A percentile compares a stretch with the other conserved stretches of the same genome.
Evolutionary conservation across 495 filamentous ascomycete genomes (phyloP).

Genomic region (Alectoria sarmentosa): DNA sequence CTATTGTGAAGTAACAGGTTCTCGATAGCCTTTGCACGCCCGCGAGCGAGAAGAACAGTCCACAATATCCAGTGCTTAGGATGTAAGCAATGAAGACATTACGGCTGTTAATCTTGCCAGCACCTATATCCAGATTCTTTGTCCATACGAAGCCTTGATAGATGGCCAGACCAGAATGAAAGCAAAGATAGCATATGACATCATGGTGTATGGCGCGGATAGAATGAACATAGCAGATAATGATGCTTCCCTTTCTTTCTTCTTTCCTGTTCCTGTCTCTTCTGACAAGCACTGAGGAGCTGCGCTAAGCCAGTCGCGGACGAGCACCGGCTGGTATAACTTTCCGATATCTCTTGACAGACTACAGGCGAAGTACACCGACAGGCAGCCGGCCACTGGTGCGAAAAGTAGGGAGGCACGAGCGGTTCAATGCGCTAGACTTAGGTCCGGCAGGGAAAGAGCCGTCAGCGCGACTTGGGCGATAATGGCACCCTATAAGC

Average conservation of each 20-base stretch:
- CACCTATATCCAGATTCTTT: slow-evolving; percentile 11
- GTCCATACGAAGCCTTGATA: slow-evolving; percentile 22
- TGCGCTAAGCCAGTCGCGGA: slow-evolving; percentile 17
- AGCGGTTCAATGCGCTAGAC: slow-evolving; percentile 26
- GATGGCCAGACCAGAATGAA: slow-evolving; percentile 20
- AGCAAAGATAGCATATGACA: slow-evolving; percentile 18
- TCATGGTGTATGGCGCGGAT: slow-evolving; percentile 17
- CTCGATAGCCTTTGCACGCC: slow-evolving; percentile 13
- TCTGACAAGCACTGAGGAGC: background rate
- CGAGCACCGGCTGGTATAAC: slow-evolving; percentile 2
- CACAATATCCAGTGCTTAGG: slow-evolving; percentile 1
- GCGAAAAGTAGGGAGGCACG: slow-evolving; percentile 24
- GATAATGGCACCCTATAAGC: slow-evolving; percentile 28
- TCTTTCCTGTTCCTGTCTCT: background rate
- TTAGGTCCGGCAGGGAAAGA: slow-evolving; percentile 23
- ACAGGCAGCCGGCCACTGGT: slow-evolving; percentile 22
- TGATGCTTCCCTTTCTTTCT: background rate
- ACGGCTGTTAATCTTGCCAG: slow-evolving; percentile 14
- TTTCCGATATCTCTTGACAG: slow-evolving; percentile 20
- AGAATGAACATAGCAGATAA: slow-evolving; percentile 15
- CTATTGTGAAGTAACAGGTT: background rate
- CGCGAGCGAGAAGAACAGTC: background rate
- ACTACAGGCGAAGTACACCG: slow-evolving; percentile 24
- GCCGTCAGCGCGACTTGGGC: slow-evolving; percentile 30
- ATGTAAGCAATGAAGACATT: slow-evolving; percentile 21